A percentile compares a stretch with the other conserved stretches of the same genome.
phyloP scores from a whole-genome alignment of 2,329 filamentous ascomycete species.

The Elsinoe arachidis region DNA sequence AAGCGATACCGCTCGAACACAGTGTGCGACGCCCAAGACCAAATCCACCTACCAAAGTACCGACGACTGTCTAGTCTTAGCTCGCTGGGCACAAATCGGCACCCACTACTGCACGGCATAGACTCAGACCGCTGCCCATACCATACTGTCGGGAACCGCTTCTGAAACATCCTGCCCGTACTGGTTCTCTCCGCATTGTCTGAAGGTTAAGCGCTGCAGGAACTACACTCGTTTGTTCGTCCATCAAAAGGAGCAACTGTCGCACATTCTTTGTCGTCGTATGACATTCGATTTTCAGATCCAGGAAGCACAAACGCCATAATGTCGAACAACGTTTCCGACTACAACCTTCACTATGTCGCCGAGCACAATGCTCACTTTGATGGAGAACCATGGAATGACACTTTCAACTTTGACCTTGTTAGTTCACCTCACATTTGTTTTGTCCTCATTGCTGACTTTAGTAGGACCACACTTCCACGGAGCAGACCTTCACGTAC shows the following conservation, averaged over 20 bases:
- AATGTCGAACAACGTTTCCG: constrained; percentile 12
- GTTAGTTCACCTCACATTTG: neutral
- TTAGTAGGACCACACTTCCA: constrained; percentile 11
- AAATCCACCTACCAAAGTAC: neutral
- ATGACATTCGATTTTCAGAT: neutral
- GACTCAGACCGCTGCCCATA: neutral
- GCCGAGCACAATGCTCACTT: constrained; percentile 35
- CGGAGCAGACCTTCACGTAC: constrained; percentile 8
- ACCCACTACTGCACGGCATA: constrained; percentile 3
- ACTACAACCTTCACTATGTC: constrained; percentile 33
- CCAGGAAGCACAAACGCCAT: neutral
- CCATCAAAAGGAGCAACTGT: neutral
- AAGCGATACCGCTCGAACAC: constrained; percentile 3
- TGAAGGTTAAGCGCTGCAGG: neutral
- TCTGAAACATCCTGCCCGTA: neutral
- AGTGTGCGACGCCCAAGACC: neutral
- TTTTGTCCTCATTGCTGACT: constrained; percentile 9
- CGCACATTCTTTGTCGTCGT: neutral
- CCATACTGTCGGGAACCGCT: neutral
- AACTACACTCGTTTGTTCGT: constrained; percentile 1
- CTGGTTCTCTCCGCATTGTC: neutral
- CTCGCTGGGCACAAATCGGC: neutral
- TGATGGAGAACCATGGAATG: constrained; percentile 26
- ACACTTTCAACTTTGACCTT: constrained; percentile 21
- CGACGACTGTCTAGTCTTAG: neutral